phyloP scores from a whole-genome alignment of 495 filamentous ascomycete genomes.

The Talaromyces nanjingensis region DNA sequence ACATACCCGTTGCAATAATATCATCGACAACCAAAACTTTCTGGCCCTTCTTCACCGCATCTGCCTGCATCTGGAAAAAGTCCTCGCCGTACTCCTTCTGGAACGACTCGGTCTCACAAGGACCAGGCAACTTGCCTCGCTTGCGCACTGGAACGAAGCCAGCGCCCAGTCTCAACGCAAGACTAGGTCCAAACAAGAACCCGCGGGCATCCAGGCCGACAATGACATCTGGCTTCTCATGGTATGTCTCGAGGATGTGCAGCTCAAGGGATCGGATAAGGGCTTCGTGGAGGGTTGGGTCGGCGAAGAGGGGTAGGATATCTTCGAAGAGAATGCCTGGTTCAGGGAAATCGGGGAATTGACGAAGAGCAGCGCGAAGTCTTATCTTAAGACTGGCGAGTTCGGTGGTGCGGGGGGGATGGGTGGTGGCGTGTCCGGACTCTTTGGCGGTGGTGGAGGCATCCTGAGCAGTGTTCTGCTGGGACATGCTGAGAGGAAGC shows the following conservation, averaged over 20 bases:
- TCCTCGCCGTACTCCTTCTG: constrained; percentile 97
- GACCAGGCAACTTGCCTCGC: constrained; percentile 91
- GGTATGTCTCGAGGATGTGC: constrained; percentile 54
- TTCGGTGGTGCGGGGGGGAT: constrained; percentile 73
- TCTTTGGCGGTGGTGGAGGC: constrained; percentile 41
- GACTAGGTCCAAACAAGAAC: constrained; percentile 88
- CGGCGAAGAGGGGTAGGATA: constrained; percentile 92
- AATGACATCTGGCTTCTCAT: constrained; percentile 74
- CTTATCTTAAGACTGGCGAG: constrained; percentile 89
- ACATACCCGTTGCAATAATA: constrained; percentile 93
- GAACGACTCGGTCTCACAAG: constrained; percentile 72
- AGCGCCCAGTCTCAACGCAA: constrained; percentile 81
- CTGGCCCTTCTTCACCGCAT: constrained; percentile 77
- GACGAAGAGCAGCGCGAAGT: constrained; percentile 54
- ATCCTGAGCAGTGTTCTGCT: constrained; percentile 28
- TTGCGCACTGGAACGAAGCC: constrained; percentile 93
- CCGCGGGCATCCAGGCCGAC: constrained; percentile 91
- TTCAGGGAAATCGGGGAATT: constrained; percentile 90
- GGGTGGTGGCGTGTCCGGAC: constrained; percentile 40
- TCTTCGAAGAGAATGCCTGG: constrained; percentile 97
- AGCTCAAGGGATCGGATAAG: constrained; percentile 85
- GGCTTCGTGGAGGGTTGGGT: constrained; percentile 62
- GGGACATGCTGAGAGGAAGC: constrained; percentile 50
- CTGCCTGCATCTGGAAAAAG: constrained; percentile 90
- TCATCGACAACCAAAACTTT: constrained; percentile 91